Conservation (phyloP, 1,284 basidiomycete genomes). For the Rhodofomes roseus region DNA sequence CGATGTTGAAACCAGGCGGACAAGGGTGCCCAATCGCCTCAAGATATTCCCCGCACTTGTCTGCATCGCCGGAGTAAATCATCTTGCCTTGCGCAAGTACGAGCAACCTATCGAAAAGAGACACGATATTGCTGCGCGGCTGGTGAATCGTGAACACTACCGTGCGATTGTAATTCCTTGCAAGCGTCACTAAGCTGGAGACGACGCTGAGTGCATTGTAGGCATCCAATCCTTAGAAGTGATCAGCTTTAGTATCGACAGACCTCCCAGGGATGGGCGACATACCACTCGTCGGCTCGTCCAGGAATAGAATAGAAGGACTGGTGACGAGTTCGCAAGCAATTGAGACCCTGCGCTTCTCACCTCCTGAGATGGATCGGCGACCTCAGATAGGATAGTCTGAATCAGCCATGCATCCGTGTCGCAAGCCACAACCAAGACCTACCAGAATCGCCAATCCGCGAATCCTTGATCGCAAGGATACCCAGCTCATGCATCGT, state of each 20-base stretch:
- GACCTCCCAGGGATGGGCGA: no score
- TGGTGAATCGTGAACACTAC: conserved; percentile 98
- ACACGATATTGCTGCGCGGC: conserved; percentile 96
- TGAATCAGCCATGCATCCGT: conserved; percentile 4
- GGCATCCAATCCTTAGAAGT: conserved; percentile 61
- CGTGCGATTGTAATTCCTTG: conserved; percentile 89
- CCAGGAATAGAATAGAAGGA: conserved; percentile 92
- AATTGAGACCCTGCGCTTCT: conserved; percentile 93
- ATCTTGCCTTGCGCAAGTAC: conserved; percentile 82
- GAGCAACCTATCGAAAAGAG: conserved; percentile 90
- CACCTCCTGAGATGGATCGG: conserved; percentile 91
- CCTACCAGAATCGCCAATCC: conserved; percentile 84
- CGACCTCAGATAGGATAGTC: conserved; percentile 40
- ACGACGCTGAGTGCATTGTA: conserved; percentile 96
- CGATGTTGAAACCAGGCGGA: conserved; percentile 95
- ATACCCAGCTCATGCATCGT: conserved; percentile 97
- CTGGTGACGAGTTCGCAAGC: conserved; percentile 98
- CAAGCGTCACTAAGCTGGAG: conserved; percentile 82
- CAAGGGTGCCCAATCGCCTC: conserved; percentile 77
- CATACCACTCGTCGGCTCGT: conserved; percentile 89
- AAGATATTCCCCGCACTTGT: conserved; percentile 80
- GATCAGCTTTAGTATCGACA: no score
- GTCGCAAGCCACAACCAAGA: conserved; percentile 5
- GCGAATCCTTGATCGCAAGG: conserved; percentile 82
- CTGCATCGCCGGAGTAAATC: conserved; percentile 79